Conservation (phyloP, 148 eudicot species). For the Amaranthus cruentus region DNA sequence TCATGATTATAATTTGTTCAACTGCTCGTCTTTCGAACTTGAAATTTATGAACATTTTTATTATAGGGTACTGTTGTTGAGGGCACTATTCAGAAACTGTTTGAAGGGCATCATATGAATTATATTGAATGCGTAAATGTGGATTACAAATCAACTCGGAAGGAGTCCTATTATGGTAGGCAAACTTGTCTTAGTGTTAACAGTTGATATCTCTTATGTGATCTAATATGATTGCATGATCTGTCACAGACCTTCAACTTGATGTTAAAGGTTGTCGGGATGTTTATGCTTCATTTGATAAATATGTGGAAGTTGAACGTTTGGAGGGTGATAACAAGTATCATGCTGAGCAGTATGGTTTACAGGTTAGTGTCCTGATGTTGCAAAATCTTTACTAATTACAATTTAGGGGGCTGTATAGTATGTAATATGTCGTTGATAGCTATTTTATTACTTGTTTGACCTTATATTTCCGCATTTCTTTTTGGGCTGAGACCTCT, state of each 20-base stretch:
- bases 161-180: conserved; percentile 86
- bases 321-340: conserved; percentile 93
- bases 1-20: background rate
- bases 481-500: no score
- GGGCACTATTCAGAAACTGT: conserved; percentile 84
- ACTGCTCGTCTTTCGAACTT: background rate
- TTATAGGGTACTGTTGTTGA: conserved; percentile 92
- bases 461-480: no score
- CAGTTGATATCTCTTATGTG: background rate
- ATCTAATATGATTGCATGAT: conserved; percentile 8
- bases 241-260: conserved; percentile 78
- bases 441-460: background rate
- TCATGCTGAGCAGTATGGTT: conserved; percentile 80
- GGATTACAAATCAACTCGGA: conserved; percentile 89
- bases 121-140: conserved; percentile 90
- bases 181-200: background rate
- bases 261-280: conserved; percentile 96
- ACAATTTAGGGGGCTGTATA: background rate
- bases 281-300: conserved; percentile 97
- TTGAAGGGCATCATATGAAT: conserved; percentile 99
- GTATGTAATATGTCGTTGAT: background rate
- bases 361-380: conserved; percentile 53
- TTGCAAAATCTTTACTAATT: background rate
- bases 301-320: conserved; percentile 92
- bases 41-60: conserved; percentile 14